Evolutionary conservation across 2,329 filamentous ascomycete genomes (phyloP).

Genomic region (Exophiala mesophila): DNA sequence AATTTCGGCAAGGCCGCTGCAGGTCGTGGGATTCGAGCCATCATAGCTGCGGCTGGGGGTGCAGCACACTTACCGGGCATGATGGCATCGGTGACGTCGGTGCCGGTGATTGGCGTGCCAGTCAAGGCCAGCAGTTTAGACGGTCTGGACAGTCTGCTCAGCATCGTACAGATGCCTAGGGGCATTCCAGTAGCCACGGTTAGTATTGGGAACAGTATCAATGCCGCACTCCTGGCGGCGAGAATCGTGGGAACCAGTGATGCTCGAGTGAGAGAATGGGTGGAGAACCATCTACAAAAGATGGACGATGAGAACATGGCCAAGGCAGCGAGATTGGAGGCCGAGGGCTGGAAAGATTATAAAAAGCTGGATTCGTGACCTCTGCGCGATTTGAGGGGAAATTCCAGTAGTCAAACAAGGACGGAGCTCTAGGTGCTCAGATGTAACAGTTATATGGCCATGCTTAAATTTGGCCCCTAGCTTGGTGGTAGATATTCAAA

Average conservation of each 20-base stretch:
- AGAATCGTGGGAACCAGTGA: constrained; percentile 51
- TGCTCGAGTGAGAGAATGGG: constrained; percentile 19
- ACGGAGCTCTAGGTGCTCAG: no score
- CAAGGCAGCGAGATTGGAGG: constrained; percentile 24
- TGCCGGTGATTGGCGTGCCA: constrained; percentile 70
- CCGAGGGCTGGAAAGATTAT: constrained; percentile 26
- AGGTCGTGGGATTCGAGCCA: constrained; percentile 57
- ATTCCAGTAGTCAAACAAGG: no score
- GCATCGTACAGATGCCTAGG: constrained; percentile 68
- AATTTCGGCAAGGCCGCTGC: constrained; percentile 57
- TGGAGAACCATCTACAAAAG: constrained; percentile 24
- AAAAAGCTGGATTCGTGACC: constrained; percentile 24
- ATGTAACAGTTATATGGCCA: no score
- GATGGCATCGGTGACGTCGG: constrained; percentile 58
- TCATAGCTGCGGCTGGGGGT: constrained; percentile 66
- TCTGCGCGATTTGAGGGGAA: no score
- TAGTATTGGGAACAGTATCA: constrained; percentile 68
- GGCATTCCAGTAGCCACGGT: constrained; percentile 66
- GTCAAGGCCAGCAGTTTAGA: constrained; percentile 65
- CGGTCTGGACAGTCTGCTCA: constrained; percentile 60
- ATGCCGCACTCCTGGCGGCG: constrained; percentile 63
- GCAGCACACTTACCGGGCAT: constrained; percentile 66
- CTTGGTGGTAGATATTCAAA: no score
- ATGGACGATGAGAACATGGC: constrained; percentile 27
- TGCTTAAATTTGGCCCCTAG: no score